These are phyloP conservation scores for Syncephalastrum racemosum DNA, from an alignment of 371 early-diverging fungal genomes.

Conservation along the genomic window DNA sequence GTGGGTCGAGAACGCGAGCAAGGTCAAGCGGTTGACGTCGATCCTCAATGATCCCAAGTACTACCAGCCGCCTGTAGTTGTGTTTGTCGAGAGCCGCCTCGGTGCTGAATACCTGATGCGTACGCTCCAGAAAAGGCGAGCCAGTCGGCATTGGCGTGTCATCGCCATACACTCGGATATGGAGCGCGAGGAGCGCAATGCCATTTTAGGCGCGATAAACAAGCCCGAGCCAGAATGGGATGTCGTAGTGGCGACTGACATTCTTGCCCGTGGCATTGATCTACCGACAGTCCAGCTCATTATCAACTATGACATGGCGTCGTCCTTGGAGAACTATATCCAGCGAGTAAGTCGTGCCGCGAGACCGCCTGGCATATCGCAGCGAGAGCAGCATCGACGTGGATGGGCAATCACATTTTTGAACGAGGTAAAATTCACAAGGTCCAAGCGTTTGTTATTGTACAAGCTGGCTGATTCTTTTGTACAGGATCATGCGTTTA, in stretches of 20 bases:
- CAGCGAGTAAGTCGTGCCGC: conserved; percentile 62
- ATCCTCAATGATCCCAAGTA: conserved; percentile 58
- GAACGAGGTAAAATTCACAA: conserved; percentile 40
- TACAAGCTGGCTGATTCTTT: too few relatives aligned
- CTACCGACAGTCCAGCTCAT: conserved; percentile 49
- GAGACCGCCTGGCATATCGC: conserved; percentile 8
- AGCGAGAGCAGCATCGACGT: conserved; percentile 23
- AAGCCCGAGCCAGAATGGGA: conserved; percentile 33
- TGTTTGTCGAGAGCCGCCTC: conserved; percentile 61
- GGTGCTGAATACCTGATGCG: conserved; percentile 55
- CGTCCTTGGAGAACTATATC: conserved; percentile 55
- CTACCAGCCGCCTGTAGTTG: conserved; percentile 51
- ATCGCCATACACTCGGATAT: conserved; percentile 58
- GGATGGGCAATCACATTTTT: conserved; percentile 63
- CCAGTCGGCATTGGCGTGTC: conserved; percentile 28
- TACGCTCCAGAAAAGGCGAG: conserved; percentile 41
- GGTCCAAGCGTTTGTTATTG: too few relatives aligned
- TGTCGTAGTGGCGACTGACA: conserved; percentile 56
- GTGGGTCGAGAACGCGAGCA: conserved; percentile 65
- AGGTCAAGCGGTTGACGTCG: conserved; percentile 57
- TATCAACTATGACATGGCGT: conserved; percentile 65
- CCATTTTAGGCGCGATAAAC: conserved; percentile 34
- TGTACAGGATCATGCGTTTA: too few relatives aligned
- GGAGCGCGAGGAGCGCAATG: conserved; percentile 46
- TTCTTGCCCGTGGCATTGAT: conserved; percentile 57